These are phyloP conservation scores for Trichopus zeylanicus DNA, from an alignment of 116 monocot genomes.

Conservation along the genomic window DNA sequence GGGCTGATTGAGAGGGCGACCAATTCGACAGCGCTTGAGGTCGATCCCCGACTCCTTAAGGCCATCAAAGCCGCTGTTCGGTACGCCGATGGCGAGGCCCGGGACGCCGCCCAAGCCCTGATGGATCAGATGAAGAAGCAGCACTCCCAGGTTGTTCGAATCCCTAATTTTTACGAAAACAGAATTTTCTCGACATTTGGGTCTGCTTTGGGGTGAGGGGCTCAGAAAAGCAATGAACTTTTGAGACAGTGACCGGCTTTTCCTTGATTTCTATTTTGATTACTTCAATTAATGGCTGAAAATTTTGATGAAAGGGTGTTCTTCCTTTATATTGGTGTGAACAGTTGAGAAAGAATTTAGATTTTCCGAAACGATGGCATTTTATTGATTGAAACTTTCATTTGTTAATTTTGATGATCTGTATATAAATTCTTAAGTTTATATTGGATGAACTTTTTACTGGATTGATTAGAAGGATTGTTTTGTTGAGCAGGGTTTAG, in stretches of 20 bases:
- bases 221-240: not conserved
- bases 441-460: too few species aligned
- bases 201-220: not conserved
- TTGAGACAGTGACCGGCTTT: not conserved
- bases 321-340: not conserved
- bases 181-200: not conserved
- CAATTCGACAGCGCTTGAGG: constrained; percentile 42
- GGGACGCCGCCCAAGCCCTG: constrained; percentile 34
- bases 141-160: constrained; percentile 48
- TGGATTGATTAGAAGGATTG: too few species aligned
- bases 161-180: not conserved
- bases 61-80: constrained; percentile 73
- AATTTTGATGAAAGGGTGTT: not conserved
- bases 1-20: constrained; percentile 65
- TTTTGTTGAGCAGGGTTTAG: too few species aligned
- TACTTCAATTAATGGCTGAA: not conserved
- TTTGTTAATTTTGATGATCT: too few species aligned
- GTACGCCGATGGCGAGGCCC: constrained; percentile 49
- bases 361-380: not conserved
- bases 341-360: not conserved
- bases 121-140: constrained; percentile 71
- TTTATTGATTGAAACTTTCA: too few species aligned
- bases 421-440: too few species aligned
- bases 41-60: constrained; percentile 58
- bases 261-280: not conserved